phyloP scores from a whole-genome alignment of 495 filamentous ascomycete species.

The Penicillium waksmanii region DNA sequence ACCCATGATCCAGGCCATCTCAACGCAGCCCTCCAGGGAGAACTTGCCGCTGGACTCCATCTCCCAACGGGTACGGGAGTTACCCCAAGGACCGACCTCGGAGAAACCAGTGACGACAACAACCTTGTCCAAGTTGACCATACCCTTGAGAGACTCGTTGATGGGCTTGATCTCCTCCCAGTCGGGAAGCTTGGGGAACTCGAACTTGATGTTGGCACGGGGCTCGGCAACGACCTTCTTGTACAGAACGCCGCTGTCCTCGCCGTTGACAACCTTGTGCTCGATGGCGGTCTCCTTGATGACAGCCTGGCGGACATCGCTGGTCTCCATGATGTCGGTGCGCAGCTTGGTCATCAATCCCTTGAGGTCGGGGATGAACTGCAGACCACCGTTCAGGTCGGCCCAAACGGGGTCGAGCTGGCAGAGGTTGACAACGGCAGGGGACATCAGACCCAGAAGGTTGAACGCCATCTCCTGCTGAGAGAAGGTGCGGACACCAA shows the following conservation, averaged over 20 bases:
- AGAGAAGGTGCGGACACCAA: conserved; percentile 96
- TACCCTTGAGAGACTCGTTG: conserved; percentile 85
- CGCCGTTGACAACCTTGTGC: conserved; percentile 96
- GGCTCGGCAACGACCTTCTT: conserved; percentile 91
- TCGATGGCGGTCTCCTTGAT: conserved; percentile 95
- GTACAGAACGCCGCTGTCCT: conserved; percentile 88
- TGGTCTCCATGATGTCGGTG: conserved; percentile 90
- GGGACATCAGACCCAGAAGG: conserved; percentile 93
- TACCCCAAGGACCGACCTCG: conserved; percentile 97
- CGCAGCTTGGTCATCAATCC: conserved; percentile 87
- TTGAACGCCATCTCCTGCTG: conserved; percentile 99
- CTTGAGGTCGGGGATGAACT: conserved; percentile 98
- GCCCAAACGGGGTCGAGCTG: conserved; percentile 95
- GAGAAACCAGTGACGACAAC: conserved; percentile 97
- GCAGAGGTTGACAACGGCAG: conserved; percentile 91
- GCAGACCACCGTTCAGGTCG: conserved; percentile 95
- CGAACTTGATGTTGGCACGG: conserved; percentile 95
- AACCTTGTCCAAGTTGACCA: conserved; percentile 97
- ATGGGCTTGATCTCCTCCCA: conserved; percentile 95
- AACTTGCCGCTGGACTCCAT: conserved; percentile 98
- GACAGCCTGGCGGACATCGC: conserved; percentile 89
- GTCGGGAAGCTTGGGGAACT: conserved; percentile 86
- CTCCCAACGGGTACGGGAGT: conserved; percentile 96
- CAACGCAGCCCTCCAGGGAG: conserved; percentile 95
- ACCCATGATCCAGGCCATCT: conserved; percentile 99